These are phyloP conservation scores for Alternaria burnsii DNA, from an alignment of 2,329 filamentous ascomycete genomes.

Conservation along the genomic window DNA sequence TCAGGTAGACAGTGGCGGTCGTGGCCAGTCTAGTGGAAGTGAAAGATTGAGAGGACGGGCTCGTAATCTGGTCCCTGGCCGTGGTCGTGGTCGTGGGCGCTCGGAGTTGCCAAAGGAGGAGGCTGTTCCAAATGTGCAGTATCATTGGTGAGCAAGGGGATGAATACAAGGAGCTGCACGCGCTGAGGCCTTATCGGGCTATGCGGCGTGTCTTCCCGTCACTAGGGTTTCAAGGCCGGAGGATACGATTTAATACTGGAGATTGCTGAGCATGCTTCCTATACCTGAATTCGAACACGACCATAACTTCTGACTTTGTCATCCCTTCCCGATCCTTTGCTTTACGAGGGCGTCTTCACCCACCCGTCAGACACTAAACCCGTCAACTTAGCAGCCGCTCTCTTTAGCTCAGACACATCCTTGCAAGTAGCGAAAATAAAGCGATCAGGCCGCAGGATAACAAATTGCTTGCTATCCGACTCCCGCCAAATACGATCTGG, in stretches of 20 bases:
- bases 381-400: neutral
- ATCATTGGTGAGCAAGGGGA: neutral
- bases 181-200: too few species aligned
- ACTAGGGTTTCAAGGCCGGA: too few species aligned
- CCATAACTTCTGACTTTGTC: neutral
- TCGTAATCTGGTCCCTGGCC: neutral
- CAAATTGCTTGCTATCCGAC: neutral
- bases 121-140: conserved; percentile 6
- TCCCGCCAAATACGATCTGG: neutral
- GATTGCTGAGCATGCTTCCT: too few species aligned
- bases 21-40: neutral
- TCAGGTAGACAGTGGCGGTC: neutral
- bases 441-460: neutral
- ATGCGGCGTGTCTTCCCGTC: too few species aligned
- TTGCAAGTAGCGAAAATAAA: neutral
- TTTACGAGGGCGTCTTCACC: too few species aligned
- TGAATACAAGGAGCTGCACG: too few species aligned
- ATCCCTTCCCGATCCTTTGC: neutral
- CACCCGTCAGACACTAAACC: neutral
- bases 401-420: neutral
- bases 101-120: neutral
- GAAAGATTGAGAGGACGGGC: neutral
- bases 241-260: too few species aligned
- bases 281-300: neutral
- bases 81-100: conserved; percentile 13